Base-by-base conservation (phyloP, 345 rosid species). In the Moricandia moricandioides region DNA sequence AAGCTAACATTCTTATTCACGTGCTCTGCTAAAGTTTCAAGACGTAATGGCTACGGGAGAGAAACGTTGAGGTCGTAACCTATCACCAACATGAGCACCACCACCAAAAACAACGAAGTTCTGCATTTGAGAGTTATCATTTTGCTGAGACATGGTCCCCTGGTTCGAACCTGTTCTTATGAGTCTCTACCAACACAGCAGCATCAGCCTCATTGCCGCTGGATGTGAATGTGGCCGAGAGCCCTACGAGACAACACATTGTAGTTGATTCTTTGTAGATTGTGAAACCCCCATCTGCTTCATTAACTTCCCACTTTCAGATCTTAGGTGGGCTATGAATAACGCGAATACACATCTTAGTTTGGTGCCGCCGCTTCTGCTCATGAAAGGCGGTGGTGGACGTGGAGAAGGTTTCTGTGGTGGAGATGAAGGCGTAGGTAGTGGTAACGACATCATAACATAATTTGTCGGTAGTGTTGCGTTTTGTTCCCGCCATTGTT, bases 51-150 rank as follows among this genome's bases (percentile, higher is more conserved):
- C 86, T 91, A 82, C 30, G 68, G 37, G 37, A 33, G 31, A 29
- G 8, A 33, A 33, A 49, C 70, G 82, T 10, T 74, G 61, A 78
- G 71, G 70, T 47, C 74, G 80, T 34, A 34, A 34, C 65, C 78
- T 7, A 33, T 33, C 83, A 74, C 45, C 65, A 67, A 61, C 51
- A 49, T 45, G 37, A 33, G 37, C 64, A 75, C 26, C 49, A 62
- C 79, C 81, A 76, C 77, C 82, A 59, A 77, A 88, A 29, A 3
- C 31, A 29, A 29, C 31, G 70, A 86, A 76, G 79, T 78, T 83
- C 80, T 88, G 92, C 86, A 90, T 80, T 80, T 86, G 91, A 18
- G 85, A 31, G 73, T 83, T 87, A 63, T 89, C 92, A 85, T 89
- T 88, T 52, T 84, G 95, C 78, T 88, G 92, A 59, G 90, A 67